Evolutionary conservation across 768 basidiomycete genomes (phyloP).

Genomic region (Termitomyces titanicus): DNA sequence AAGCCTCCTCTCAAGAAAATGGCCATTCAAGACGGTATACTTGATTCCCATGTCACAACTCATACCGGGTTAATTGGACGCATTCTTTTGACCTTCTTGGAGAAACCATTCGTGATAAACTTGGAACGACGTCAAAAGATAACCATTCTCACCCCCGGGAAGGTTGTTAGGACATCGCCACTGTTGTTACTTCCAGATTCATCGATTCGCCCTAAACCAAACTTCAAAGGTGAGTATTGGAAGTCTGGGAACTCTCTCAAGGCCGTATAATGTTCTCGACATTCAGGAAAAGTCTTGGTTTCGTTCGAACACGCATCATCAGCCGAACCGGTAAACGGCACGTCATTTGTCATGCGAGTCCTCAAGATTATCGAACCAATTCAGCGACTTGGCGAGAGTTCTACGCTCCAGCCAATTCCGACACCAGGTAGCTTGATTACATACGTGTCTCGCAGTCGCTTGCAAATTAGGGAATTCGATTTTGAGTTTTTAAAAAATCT

Average conservation of each 20-base stretch:
- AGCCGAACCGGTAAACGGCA: not conserved
- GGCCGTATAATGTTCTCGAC: not conserved
- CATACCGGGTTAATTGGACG: not conserved
- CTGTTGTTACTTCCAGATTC: too few relatives aligned
- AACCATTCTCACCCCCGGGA: not conserved
- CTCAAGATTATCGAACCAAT: not conserved
- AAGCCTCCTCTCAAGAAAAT: not conserved
- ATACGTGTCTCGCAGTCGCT: not conserved
- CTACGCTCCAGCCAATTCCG: not conserved
- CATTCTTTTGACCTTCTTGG: not conserved
- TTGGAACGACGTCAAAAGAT: not conserved
- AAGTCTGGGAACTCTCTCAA: not conserved
- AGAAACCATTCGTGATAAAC: not conserved
- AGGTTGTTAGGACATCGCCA: not conserved
- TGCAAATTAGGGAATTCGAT: not conserved
- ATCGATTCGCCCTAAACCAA: too few relatives aligned
- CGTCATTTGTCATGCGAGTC: not conserved
- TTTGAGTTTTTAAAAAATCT: not conserved
- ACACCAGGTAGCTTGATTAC: not conserved
- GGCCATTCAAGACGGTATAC: not conserved
- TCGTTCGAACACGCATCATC: not conserved
- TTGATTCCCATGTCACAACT: too few relatives aligned
- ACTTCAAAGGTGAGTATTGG: not conserved
- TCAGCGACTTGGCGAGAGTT: not conserved
- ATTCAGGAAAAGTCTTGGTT: not conserved